These are phyloP conservation scores for Botrytis cinerea DNA, from an alignment of 2,329 filamentous ascomycete species.

Conservation along the genomic window DNA sequence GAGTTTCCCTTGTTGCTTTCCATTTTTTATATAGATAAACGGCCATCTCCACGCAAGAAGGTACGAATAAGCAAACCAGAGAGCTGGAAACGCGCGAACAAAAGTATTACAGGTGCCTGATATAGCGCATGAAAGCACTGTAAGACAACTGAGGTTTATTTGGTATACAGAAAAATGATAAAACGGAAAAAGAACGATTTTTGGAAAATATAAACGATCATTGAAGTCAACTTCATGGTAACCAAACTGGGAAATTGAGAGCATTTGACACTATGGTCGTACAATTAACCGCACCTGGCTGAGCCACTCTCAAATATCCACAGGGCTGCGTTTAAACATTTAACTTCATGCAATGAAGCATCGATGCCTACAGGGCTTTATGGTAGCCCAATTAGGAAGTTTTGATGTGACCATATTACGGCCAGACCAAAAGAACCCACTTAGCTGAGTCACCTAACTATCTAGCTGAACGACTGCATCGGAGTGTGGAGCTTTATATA, in stretches of 20 bases:
- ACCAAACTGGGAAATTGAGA: background rate
- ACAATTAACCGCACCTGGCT: background rate
- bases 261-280: background rate
- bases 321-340: background rate
- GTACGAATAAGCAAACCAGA: background rate
- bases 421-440: background rate
- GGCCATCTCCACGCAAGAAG: background rate
- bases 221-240: background rate
- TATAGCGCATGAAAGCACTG: background rate
- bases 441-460: background rate
- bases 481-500: background rate
- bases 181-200: background rate
- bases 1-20: slow-evolving; percentile 4
- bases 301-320: background rate
- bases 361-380: background rate
- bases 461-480: background rate
- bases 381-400: slow-evolving; percentile 6
- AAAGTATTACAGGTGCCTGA: background rate
- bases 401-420: background rate
- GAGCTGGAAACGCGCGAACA: background rate
- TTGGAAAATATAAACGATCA: background rate
- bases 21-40: slow-evolving; percentile 20
- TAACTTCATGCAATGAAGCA: background rate
- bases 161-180: background rate
- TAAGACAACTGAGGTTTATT: background rate